Evolutionary conservation across 1,284 basidiomycete species (phyloP), one percentile per base, ranked within the genome.

Genomic region (Cystobasidium sp.): DNA sequence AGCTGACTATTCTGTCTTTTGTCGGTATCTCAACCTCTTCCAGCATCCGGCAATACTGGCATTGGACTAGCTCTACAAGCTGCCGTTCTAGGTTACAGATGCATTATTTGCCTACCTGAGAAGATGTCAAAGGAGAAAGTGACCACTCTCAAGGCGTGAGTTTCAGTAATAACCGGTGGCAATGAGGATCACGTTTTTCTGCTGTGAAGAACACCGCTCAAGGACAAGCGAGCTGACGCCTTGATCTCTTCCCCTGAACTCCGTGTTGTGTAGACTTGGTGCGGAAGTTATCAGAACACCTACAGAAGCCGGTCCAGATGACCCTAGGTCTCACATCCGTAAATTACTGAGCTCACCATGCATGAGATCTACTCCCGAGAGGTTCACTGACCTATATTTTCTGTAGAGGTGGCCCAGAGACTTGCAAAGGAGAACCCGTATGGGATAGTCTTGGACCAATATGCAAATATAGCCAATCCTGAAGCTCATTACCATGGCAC

Each of bases 81-180:
- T 79, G 94, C 94, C 31, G 89, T 95, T 83, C 93, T 93, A 88
- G 92, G 90, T 89, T 84, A 84, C 77, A 81, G 83, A 65, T 85
- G 84, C 80, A 94, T 99, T 82, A 99, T 99, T 82, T 95, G 93
- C 72, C 63, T 73, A 81, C 96, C 95, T 62, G 90, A 94, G 81
- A 99, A 98, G 85, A 99, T 98, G 96, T 94, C 91, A 4, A 84
- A 90, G 75, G 95, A 99, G 84, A 99, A 99, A 84, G 94, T 96
- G 84, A 92, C 93, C 10, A 88, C 93, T 51, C 86, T 99, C 58
- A 89, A 91, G 71, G 93, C 94, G 76, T 77, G 31, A 53, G 74
- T 58, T 24, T n/a, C n/a, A 51, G 20, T 14, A 1, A 14, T 14
- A 20, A 51, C 20, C 22, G n/a, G 53, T 31, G 20, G 7, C 59